These are phyloP conservation scores for Acacia confusa DNA, from an alignment of 306 rosid genomes.

Conservation along the genomic window DNA sequence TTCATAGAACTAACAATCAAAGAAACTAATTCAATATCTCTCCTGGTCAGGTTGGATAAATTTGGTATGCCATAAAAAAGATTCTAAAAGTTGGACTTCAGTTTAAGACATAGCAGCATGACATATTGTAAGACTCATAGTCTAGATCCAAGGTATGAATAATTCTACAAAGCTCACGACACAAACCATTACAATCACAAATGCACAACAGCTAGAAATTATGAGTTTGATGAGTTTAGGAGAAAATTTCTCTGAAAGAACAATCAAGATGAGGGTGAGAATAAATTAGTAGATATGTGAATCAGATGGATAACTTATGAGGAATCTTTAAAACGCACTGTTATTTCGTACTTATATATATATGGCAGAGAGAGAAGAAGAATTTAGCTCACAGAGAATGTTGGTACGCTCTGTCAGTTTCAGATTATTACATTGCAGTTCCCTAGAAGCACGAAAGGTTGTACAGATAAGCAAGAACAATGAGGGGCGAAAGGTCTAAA, in stretches of 20 bases:
- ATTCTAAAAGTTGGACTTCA: background rate
- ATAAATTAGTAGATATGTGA: background rate
- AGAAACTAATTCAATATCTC: background rate
- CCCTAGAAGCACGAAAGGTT: constrained; percentile 7
- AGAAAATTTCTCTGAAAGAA: background rate
- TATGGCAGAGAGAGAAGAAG: background rate
- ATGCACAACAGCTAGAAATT: background rate
- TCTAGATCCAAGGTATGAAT: background rate
- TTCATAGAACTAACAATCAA: background rate
- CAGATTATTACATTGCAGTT: constrained; percentile 24
- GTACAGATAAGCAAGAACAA: constrained; percentile 24
- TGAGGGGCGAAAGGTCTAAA: background rate
- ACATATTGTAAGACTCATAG: background rate
- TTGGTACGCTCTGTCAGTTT: constrained; percentile 20
- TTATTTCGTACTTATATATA: background rate
- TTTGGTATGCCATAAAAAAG: background rate
- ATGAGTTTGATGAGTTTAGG: background rate
- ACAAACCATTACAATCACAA: background rate
- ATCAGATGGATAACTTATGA: background rate
- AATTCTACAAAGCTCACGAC: background rate
- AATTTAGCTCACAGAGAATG: background rate
- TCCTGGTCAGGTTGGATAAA: background rate
- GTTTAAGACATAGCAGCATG: background rate
- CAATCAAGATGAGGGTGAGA: background rate
- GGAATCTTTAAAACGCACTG: background rate